Base-by-base conservation (phyloP, 176 grass and related monocot species). In the Tuctoria greenei region DNA sequence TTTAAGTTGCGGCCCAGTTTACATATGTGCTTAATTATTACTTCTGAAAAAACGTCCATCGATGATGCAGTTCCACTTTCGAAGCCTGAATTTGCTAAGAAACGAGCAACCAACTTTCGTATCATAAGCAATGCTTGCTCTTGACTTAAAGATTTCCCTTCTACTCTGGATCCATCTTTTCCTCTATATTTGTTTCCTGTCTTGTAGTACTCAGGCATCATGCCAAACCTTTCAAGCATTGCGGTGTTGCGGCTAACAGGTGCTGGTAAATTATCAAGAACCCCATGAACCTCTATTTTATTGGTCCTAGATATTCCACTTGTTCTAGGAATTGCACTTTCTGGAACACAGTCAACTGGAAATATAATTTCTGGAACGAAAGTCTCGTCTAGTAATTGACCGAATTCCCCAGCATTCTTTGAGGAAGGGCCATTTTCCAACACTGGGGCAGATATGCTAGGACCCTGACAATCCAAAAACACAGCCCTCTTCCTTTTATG, bases 161-260 rank as follows among this genome's bases (percentile, higher is more conserved):
- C 84, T 82, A 71, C 64, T 89, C 66, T 89, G 18, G 87, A 88
- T 80, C 79, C 71, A 83, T 88, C 82, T 87, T 90, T 94, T 58
- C 95, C 86, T 88, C 91, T 89, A 86, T 92, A 99, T 86, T 99
- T 99, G 82, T 82, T 91, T 57, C 95, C 95, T 61, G 84, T 87
- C 71, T 99, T 99, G 78, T 92, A 85, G 43, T 99, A 99, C 60
- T 97, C 95, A 66, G 95, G 91, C 72, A 99, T 69, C 72, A 99
- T 92, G 39, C 95, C 95, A 84, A 99, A 99, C 52, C 95, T 92
- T 91, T 99, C 95, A 23, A 99, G 90, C 91, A 99, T 95, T 80
- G 89, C 91, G 72, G 91, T 88, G 61, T 84, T 99, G 40, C 91
- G 91, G 64, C 61, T 99, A 81, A 90, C 74, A 41, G 90, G 73